These are phyloP conservation scores for Parascedosporium putredinis DNA, from an alignment of 2,329 filamentous ascomycete genomes.

Conservation along the genomic window DNA sequence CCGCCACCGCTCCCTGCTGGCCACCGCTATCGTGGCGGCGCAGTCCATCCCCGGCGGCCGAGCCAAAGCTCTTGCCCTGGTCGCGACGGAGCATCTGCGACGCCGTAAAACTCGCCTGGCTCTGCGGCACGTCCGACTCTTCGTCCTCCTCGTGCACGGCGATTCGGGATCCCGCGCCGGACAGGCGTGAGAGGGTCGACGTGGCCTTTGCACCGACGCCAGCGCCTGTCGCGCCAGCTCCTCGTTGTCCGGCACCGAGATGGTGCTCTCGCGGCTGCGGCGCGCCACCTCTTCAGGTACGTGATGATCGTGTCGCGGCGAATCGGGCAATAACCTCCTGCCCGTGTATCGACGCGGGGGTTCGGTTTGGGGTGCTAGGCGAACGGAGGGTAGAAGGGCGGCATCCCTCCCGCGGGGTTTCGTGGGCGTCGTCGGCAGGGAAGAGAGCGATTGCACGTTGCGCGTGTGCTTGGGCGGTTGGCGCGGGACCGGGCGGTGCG, in stretches of 20 bases:
- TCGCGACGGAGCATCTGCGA: conserved; percentile 61
- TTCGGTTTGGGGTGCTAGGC: conserved; percentile 52
- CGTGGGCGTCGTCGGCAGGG: conserved; percentile 67
- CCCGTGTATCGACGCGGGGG: conserved; percentile 34
- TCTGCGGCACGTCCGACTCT: conserved; percentile 38
- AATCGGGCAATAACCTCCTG: conserved; percentile 23
- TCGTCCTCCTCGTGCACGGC: conserved; percentile 31
- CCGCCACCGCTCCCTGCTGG: conserved; percentile 24
- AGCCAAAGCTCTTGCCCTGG: conserved; percentile 41
- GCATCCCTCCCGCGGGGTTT: conserved; percentile 32
- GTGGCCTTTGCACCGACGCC: conserved; percentile 35
- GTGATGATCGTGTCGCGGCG: conserved; percentile 24
- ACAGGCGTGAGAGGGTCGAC: conserved; percentile 21
- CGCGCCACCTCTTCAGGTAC: conserved; percentile 32
- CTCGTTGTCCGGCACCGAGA: conserved; percentile 48
- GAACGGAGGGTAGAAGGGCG: conserved; percentile 49
- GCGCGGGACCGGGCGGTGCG: conserved; percentile 33
- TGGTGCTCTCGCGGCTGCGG: conserved; percentile 74
- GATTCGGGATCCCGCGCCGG: conserved; percentile 10
- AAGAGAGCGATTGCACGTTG: conserved; percentile 74
- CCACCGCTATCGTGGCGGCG: conserved; percentile 33
- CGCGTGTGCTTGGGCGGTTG: conserved; percentile 56
- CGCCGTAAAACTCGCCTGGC: conserved; percentile 68
- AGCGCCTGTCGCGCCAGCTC: conserved; percentile 45
- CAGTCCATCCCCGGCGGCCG: conserved; percentile 27